Conservation (phyloP, 75 land plant genomes). For the Isoetes taiwanensis region DNA sequence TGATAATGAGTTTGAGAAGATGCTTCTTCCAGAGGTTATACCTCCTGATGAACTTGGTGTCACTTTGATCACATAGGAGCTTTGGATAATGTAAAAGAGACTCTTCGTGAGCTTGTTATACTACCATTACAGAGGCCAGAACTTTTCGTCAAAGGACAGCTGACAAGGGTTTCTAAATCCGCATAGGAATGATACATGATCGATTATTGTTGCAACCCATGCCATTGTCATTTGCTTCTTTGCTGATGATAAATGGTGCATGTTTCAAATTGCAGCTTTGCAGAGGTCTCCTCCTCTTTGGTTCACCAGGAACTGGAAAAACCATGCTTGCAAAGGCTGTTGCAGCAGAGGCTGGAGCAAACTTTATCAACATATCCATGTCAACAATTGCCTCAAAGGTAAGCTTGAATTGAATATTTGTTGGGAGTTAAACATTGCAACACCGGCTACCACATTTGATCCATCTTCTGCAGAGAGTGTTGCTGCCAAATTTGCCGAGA, state of each 20-base stretch:
- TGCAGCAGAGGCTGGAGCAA: constrained; percentile 3
- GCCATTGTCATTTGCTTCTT: too few relatives aligned
- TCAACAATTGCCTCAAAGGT: constrained; percentile 7
- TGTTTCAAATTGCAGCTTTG: too few relatives aligned
- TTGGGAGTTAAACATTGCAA: too few relatives aligned
- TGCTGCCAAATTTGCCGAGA: too few relatives aligned
- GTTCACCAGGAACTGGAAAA: constrained; percentile 3
- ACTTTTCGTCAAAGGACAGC: constrained; percentile 32
- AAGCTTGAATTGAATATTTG: too few relatives aligned
- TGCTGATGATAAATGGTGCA: too few relatives aligned
- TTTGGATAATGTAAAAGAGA: constrained; percentile 38
- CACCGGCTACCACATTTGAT: too few relatives aligned
- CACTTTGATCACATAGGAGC: constrained; percentile 37
- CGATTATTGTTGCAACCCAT: too few relatives aligned
- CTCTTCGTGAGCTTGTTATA: constrained; percentile 37
- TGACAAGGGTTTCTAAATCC: constrained; percentile 24
- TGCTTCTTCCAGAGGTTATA: constrained; percentile 35
- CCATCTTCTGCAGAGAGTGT: too few relatives aligned
- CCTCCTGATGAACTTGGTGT: constrained; percentile 40
- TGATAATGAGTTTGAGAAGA: constrained; percentile 41
- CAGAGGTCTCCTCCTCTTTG: constrained; percentile 1
- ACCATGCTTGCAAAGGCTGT: constrained; percentile 7
- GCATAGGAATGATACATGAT: too few relatives aligned
- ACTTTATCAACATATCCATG: constrained; percentile 5
- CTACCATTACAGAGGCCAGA: constrained; percentile 39